These are phyloP conservation scores for Striga asiatica DNA, from an alignment of 257 asterid genomes.

Conservation along the genomic window DNA sequence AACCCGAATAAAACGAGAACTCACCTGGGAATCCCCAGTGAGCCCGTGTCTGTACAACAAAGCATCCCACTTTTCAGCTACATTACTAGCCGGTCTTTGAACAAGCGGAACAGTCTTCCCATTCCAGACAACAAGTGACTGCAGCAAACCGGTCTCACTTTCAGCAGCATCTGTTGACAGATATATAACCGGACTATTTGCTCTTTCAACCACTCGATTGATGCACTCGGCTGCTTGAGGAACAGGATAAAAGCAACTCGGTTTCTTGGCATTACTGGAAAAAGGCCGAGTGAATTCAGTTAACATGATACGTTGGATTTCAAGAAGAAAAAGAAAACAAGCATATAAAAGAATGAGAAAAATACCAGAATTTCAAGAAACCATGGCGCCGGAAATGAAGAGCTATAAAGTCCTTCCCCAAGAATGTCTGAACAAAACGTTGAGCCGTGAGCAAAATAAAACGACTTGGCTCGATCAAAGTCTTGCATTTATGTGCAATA, in stretches of 20 bases:
- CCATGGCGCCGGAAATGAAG: constrained; percentile 98
- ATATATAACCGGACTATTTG: constrained; percentile 65
- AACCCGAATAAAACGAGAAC: constrained; percentile 10
- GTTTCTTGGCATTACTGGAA: constrained; percentile 71
- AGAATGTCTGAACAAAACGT: constrained; percentile 86
- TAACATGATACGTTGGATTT: neutral
- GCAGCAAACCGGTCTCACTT: constrained; percentile 83
- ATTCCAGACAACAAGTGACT: constrained; percentile 54
- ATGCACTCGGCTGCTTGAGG: constrained; percentile 97
- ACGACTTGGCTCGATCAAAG: constrained; percentile 80
- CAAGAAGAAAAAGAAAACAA: no score
- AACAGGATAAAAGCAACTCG: constrained; percentile 88
- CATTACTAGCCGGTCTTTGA: constrained; percentile 67
- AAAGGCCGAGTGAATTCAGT: neutral
- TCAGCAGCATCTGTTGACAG: constrained; percentile 94
- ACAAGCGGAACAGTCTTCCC: constrained; percentile 87
- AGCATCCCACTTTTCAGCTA: constrained; percentile 99
- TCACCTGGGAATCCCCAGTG: constrained; percentile 80
- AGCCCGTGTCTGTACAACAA: constrained; percentile 76
- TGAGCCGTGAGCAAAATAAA: constrained; percentile 87
- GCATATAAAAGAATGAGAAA: constrained; percentile 7
- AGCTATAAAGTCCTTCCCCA: constrained; percentile 77
- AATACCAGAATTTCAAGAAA: constrained; percentile 93
- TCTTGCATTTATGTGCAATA: constrained; percentile 73
- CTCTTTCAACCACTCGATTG: constrained; percentile 63